Base-by-base conservation (phyloP, 1,139 yeast genomes). In the Dujonia santamariae region DNA sequence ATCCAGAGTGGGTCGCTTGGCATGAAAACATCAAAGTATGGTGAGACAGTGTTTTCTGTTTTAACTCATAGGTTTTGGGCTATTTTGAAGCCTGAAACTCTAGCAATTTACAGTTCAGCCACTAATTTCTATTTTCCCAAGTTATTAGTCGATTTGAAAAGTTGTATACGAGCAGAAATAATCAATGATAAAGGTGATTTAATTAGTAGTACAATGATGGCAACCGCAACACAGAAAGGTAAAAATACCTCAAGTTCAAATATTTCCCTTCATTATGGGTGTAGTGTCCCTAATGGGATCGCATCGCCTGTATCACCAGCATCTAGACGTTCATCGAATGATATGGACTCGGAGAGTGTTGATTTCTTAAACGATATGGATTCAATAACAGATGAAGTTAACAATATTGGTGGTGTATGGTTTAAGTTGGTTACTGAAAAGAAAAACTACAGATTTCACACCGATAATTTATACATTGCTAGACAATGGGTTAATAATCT, bases 71-170 rank as follows among this genome's bases (percentile, higher is more conserved):
- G 59, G 21, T 82, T 73, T 52, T 92, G 97, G 96, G 87, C 88
- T 11, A 74, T 87, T 2, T 61, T 90, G 39, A 67, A 85, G 43
- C 78, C 80, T 28, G 81, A 81, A 36, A 75, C 90, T 0, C 65
- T 90, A 16, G 71, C 86, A 3, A 70, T 86, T 32, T 88, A 84
- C 54, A 61, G 75, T 7, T 77, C 78, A 4, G 75, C 96, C 1
- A 80, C 87, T 0, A 95, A 87, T 37, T 61, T 84, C 16, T 88
- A 88, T 56, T 88, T 88, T 59, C 97, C 97, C 0, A 65, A 69
- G 5, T 63, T 85, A 23, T 81, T 86, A 0, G 78, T 92, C 30
- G 95, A 87, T 51, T 63, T 87, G 39, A 68, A 80, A 35, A 67
- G 74, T 12, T 87, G 90, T 9, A 51, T 74, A 5, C 61, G 70